These are phyloP conservation scores for Diospyros lotus DNA, from an alignment of 148 eudicot genomes.

Conservation along the genomic window DNA sequence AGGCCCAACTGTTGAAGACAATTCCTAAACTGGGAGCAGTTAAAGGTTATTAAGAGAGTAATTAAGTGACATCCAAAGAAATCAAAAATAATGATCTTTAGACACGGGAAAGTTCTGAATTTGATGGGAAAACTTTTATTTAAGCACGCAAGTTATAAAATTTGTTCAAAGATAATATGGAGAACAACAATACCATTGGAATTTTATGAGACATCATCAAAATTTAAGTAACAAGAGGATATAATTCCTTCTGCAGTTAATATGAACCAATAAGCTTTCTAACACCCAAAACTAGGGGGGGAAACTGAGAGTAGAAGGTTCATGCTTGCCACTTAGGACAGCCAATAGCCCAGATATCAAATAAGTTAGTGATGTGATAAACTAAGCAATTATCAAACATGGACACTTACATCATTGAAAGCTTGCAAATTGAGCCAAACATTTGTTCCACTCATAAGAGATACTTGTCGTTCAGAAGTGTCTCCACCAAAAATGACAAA, in stretches of 20 bases:
- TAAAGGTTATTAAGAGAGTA: background rate
- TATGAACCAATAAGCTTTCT: background rate
- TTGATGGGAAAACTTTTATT: background rate
- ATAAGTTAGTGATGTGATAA: slow-evolving; percentile 4
- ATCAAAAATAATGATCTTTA: background rate
- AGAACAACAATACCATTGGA: background rate
- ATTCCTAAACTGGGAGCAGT: background rate
- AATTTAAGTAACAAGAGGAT: background rate
- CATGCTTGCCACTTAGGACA: background rate
- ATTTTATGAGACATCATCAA: background rate
- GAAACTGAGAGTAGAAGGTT: background rate
- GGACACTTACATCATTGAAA: slow-evolving; percentile 66
- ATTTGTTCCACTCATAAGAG: slow-evolving; percentile 94
- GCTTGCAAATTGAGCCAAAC: slow-evolving; percentile 86
- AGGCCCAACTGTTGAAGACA: background rate
- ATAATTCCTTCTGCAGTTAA: background rate
- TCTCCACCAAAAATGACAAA: slow-evolving; percentile 91
- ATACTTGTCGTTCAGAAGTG: slow-evolving; percentile 90
- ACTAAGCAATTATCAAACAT: background rate
- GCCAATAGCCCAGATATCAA: background rate
- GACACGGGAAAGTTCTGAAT: background rate
- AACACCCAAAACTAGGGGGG: background rate
- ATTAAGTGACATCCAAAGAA: background rate
- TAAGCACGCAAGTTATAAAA: background rate
- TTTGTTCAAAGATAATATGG: background rate